Percentiles rank a stretch among this genome's conserved stretches.
Conservation (phyloP, 1,284 basidiomycete genomes). For the Bjerkandera adusta region DNA sequence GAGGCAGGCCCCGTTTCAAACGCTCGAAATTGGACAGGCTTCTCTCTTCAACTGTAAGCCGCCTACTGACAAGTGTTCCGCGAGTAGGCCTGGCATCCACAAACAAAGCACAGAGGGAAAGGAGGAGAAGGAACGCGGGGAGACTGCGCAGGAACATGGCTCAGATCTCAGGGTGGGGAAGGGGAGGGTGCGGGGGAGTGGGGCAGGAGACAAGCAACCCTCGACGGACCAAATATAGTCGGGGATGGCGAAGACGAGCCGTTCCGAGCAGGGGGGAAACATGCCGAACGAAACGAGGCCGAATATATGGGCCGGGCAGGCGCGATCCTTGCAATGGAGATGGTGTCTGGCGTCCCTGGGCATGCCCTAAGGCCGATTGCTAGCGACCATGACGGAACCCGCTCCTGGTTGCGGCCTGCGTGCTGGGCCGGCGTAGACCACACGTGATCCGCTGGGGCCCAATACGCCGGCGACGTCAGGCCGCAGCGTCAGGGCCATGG, state of each 20-base stretch:
- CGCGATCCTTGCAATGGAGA: constrained; percentile 1
- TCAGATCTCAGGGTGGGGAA: neutral
- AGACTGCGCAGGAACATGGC: constrained; percentile 8
- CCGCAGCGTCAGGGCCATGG: no score
- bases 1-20: constrained; percentile 11
- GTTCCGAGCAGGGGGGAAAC: neutral
- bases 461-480: neutral
- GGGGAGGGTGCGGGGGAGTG: constrained; percentile 1
- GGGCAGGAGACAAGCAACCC: neutral
- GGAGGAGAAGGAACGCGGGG: constrained; percentile 4
- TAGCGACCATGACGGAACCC: neutral
- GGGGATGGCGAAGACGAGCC: neutral
- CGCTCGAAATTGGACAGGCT: constrained; percentile 15
- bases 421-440: constrained; percentile 1
- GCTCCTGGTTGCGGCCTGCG: neutral
- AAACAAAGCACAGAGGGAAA: constrained; percentile 2
- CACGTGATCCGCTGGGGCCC: constrained; percentile 8
- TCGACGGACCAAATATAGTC: neutral
- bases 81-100: constrained; percentile 6
- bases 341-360: neutral
- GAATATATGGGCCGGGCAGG: neutral
- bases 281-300: neutral
- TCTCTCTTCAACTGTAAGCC: constrained; percentile 6
- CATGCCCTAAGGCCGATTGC: neutral
- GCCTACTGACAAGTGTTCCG: constrained; percentile 4